Evolutionary conservation across 306 rosid species (phyloP).

Genomic region (Phaseolus lunatus): DNA sequence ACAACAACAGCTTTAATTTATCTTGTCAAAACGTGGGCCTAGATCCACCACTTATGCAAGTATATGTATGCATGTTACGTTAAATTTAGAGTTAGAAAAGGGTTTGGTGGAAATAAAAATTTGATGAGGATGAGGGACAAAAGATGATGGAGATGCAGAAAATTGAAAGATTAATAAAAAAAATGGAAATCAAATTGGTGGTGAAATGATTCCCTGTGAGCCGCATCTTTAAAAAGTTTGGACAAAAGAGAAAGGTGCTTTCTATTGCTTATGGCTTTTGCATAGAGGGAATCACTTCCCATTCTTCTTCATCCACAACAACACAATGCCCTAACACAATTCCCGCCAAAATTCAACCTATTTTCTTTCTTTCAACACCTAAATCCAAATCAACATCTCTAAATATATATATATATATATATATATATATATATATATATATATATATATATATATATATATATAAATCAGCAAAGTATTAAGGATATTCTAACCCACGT

Average conservation of each 20-base stretch:
- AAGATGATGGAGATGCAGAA: constrained; percentile 27
- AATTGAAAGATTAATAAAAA: constrained; percentile 5
- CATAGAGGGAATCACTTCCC: constrained; percentile 32
- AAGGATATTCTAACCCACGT: too few species aligned
- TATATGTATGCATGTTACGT: background rate
- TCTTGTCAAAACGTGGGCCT: background rate
- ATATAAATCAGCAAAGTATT: too few species aligned
- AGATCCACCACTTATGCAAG: background rate
- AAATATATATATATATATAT: too few species aligned
- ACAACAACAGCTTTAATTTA: background rate
- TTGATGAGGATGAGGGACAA: constrained; percentile 36
- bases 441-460: too few species aligned
- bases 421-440: too few species aligned
- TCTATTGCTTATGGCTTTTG: constrained; percentile 37
- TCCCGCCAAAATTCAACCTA: constrained; percentile 68
- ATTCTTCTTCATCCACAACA: constrained; percentile 56
- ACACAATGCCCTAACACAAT: constrained; percentile 44
- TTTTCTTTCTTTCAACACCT: background rate
- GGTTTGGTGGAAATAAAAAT: background rate
- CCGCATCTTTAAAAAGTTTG: constrained; percentile 14
- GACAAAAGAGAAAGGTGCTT: constrained; percentile 34
- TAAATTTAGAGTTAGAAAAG: constrained; percentile 24
- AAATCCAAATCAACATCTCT: too few species aligned
- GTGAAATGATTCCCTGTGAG: constrained; percentile 34
- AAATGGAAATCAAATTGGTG: background rate